These are phyloP conservation scores for Hyaloperonospora brassicae DNA, from an alignment of 352 stramenopile species.

Conservation along the genomic window DNA sequence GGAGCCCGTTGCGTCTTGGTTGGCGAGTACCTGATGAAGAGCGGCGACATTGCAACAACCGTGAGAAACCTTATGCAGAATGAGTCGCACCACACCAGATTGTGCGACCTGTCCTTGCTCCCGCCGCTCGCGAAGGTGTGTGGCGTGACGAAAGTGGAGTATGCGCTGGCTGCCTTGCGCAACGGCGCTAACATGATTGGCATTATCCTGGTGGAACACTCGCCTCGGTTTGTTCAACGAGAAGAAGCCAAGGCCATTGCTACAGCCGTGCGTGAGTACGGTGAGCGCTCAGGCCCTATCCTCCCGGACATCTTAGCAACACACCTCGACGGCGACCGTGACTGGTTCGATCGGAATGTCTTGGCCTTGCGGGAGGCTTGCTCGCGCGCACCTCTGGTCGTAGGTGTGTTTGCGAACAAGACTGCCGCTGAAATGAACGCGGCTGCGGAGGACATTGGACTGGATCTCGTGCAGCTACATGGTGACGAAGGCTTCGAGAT, in stretches of 20 bases:
- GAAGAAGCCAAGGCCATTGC: conserved; percentile 89
- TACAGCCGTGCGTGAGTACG: conserved; percentile 88
- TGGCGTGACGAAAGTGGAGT: conserved; percentile 90
- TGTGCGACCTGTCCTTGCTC: conserved; percentile 18
- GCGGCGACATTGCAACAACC: conserved; percentile 76
- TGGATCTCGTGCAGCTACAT: conserved; percentile 98
- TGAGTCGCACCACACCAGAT: conserved; percentile 25
- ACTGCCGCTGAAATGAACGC: conserved; percentile 86
- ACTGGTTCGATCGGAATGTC: conserved; percentile 81
- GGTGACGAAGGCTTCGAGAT: conserved; percentile 91
- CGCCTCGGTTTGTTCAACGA: conserved; percentile 76
- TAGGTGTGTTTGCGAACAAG: conserved; percentile 97
- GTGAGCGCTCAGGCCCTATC: conserved; percentile 81
- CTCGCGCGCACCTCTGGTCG: conserved; percentile 79
- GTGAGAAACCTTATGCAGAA: conserved; percentile 74
- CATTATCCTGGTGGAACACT: conserved; percentile 93
- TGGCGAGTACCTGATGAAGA: conserved; percentile 97
- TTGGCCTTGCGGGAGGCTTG: conserved; percentile 56
- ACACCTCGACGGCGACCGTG: conserved; percentile 26
- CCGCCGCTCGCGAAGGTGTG: conserved; percentile 90
- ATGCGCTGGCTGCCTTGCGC: conserved; percentile 88
- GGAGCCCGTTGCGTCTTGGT: conserved; percentile 89
- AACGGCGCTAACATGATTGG: conserved; percentile 94
- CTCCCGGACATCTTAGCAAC: conserved; percentile 38
- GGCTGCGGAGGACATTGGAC: conserved; percentile 80